Evolutionary conservation across 495 filamentous ascomycete genomes (phyloP), one percentile per base, ranked within the genome.

Genomic region (Hyaloscypha bicolor): DNA sequence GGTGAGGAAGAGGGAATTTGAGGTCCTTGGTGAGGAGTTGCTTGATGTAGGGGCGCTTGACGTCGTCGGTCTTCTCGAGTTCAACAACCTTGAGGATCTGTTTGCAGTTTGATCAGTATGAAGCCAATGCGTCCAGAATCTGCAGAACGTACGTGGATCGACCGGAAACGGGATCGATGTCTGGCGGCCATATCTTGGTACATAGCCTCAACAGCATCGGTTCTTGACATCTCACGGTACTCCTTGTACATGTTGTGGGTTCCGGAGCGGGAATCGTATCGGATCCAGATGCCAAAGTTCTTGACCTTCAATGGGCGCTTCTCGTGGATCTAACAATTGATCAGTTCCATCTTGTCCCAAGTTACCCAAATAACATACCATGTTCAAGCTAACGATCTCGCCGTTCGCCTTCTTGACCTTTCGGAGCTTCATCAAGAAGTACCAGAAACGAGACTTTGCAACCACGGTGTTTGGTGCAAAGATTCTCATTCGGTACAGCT

Each of bases 201-300:
- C 79, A 99, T 89, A 72, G 93, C 85, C 83, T 98, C 92, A 69
- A 99, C 95, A 69, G 95, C 95, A 68, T 93, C 94, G 70, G 88
- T 91, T 80, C 95, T 88, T 77, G 91, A 93, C 86, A 97, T 91
- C 88, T 98, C 95, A 79, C 95, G 91, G 89, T 97, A 98, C 87
- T 99, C 95, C 87, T 97, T 98, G 92, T 99, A 99, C 95, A 99
- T 99, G 89, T 99, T 99, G 92, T 99, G 95, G 74, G 96, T 99
- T 74, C 95, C 95, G 74, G 96, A 98, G 82, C 95, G 95, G 61
- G 96, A 98, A 84, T 99, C 94, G 86, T 99, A 99, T 77, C 95
- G 94, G 84, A 99, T 91, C 95, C 95, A 99, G 88, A 99, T 92
- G 81, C 95, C 95, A 83, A 98, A 98, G 91, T 96, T 98, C 93